Conservation (phyloP, 2,329 filamentous ascomycete genomes). For the Calonectria pauciramosa region DNA sequence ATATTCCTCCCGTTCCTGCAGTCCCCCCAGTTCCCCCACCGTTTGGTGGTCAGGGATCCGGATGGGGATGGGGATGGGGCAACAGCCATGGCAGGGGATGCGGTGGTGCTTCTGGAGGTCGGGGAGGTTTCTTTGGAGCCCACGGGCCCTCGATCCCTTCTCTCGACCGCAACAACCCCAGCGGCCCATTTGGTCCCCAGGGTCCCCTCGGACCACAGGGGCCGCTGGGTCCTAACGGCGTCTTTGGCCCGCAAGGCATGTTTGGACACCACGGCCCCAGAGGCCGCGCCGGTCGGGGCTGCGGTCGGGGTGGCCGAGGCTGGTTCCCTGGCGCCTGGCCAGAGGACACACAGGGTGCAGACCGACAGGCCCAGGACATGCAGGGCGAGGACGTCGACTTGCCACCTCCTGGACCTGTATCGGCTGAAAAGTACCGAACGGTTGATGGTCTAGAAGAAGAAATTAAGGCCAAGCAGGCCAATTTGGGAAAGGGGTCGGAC, state of each 20-base stretch:
- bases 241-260: conserved; percentile 20
- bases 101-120: conserved; percentile 9
- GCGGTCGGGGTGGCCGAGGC: conserved; percentile 3
- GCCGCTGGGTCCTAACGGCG: conserved; percentile 25
- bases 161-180: background rate
- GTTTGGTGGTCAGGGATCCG: conserved; percentile 16
- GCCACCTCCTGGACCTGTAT: conserved; percentile 41
- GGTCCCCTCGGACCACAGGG: conserved; percentile 27
- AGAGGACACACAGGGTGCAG: conserved; percentile 42
- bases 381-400: conserved; percentile 29
- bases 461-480: conserved; percentile 48
- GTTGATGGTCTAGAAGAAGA: conserved; percentile 52
- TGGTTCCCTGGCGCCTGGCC: conserved; percentile 53
- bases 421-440: conserved; percentile 53
- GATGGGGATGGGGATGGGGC: conserved; percentile 22
- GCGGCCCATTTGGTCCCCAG: conserved; percentile 21
- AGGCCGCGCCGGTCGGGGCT: conserved; percentile 18
- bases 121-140: conserved; percentile 32
- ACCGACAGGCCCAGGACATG: conserved; percentile 35
- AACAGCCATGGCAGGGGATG: conserved; percentile 28
- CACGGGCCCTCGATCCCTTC: conserved; percentile 27
- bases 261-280: conserved; percentile 19
- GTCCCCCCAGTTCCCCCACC: conserved; percentile 14
- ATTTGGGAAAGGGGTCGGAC: conserved; percentile 44
- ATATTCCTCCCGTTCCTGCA: conserved; percentile 22